Base-by-base conservation (phyloP, 2,329 filamentous ascomycete genomes). In the Cylindrodendrum hubeiense region DNA sequence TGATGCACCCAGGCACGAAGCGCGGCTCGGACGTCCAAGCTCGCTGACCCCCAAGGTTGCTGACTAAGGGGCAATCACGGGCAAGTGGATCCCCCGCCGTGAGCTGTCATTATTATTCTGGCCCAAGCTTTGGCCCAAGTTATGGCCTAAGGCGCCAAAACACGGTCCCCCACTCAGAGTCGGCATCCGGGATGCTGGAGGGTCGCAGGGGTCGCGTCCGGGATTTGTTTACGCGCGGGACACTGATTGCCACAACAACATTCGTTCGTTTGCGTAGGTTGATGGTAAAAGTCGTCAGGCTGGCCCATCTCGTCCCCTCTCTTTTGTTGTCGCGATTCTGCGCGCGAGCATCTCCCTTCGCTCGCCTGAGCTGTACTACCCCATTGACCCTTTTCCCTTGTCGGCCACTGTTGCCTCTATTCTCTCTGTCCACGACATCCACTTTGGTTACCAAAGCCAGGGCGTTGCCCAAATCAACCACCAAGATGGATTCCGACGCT, bases 401-500 rank as follows among this genome's bases (percentile, higher is more conserved):
- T 73, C 70, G 58, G 30, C 67, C 67, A 60, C 43, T 69, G 56
- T 65, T 46, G 46, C 65, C 67, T 61, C 65, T 67, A 54, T 67
- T 55, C 51, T 61, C 33, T 44, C 60, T 64, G 41, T 67, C 70
- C 66, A 67, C 66, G 57, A 68, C 55, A 55, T 52, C 66, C 61
- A 52, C 57, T 21, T 69, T 72, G 63, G 57, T 68, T 34, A 53
- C 54, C 57, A 61, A 43, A 60, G 62, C 63, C 57, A 71, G 67
- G 58, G 52, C 71, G 51, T 64, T 67, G 63, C 55, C 44, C 44
- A 66, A 58, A 24, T 55, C 59, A 49, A 52, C 57, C 54, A 67
- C 69, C 79, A 81, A 74, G 53, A 89, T 89, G 87, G 84, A 86
- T 72, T 87, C 84, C 67, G 86, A 89, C 66, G 80, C 80, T 46